Conservation (phyloP, 805 yeast genomes). For the Jamesozyma jinghongensis region DNA sequence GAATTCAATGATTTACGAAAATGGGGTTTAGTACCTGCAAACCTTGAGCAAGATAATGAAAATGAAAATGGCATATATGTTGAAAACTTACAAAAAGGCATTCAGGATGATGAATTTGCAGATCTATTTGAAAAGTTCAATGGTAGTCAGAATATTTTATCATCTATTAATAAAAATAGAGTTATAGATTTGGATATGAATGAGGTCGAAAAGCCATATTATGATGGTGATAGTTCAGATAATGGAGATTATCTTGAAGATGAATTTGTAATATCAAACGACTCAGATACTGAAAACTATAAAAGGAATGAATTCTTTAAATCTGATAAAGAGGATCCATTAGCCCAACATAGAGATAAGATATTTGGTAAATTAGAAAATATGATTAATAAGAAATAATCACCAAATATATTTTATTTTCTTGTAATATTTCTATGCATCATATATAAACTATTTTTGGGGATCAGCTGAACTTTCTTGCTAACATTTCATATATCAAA, state of each 20-base stretch:
- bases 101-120: slow-evolving; percentile 7
- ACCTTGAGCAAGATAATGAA: slow-evolving; percentile 1
- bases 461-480: too few relatives aligned
- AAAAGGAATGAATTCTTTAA: slow-evolving; percentile 49
- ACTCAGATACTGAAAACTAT: slow-evolving; percentile 32
- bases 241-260: slow-evolving; percentile 33
- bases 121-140: slow-evolving; percentile 20
- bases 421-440: too few relatives aligned
- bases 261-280: slow-evolving; percentile 20
- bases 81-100: not conserved
- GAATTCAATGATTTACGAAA: slow-evolving; percentile 1
- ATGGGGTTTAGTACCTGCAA: slow-evolving; percentile 2
- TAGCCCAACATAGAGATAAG: slow-evolving; percentile 55
- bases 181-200: slow-evolving; percentile 29
- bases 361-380: slow-evolving; percentile 49
- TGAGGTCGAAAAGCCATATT: slow-evolving; percentile 5
- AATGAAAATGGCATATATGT: not conserved
- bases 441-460: too few relatives aligned
- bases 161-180: slow-evolving; percentile 17
- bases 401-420: not conserved
- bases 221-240: slow-evolving; percentile 63
- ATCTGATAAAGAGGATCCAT: slow-evolving; percentile 46
- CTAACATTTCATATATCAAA: too few relatives aligned
- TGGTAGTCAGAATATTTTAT: slow-evolving; percentile 16
- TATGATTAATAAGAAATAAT: slow-evolving; percentile 39